Evolutionary conservation across 2,329 filamentous ascomycete species (phyloP).

Genomic region (Trichoderma sp.): DNA sequence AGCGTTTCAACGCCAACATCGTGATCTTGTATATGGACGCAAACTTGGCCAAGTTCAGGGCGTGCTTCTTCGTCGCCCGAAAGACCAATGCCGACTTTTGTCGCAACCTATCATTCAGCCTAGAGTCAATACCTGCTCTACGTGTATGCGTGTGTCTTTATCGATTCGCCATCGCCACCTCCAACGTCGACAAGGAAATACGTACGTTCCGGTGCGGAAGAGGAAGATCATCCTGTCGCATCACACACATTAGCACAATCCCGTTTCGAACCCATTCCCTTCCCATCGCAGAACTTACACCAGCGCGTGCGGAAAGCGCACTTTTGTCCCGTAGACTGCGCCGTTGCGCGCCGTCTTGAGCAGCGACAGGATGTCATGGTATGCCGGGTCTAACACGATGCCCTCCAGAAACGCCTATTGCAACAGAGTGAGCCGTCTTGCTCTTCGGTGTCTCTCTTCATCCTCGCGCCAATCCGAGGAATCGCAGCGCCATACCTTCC

Average conservation of each 20-base stretch:
- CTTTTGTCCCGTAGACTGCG: slow-evolving; percentile 93
- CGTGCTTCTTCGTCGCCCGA: slow-evolving; percentile 85
- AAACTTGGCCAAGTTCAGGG: slow-evolving; percentile 86
- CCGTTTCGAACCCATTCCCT: background rate
- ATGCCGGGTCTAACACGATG: slow-evolving; percentile 75
- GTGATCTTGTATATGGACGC: slow-evolving; percentile 84
- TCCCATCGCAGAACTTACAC: slow-evolving; percentile 54
- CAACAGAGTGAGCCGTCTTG: background rate
- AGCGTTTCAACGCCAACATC: slow-evolving; percentile 70
- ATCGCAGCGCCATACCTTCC: slow-evolving; percentile 25
- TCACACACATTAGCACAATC: slow-evolving; percentile 23
- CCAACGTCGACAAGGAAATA: slow-evolving; percentile 24
- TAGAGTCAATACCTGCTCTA: background rate
- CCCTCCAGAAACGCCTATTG: slow-evolving; percentile 67
- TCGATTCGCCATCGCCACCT: background rate
- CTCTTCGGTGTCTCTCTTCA: background rate
- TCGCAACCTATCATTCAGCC: slow-evolving; percentile 49
- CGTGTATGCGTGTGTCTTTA: background rate
- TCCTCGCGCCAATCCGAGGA: background rate
- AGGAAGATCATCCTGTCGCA: slow-evolving; percentile 81
- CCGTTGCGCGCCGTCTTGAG: slow-evolving; percentile 95
- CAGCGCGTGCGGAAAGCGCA: slow-evolving; percentile 95
- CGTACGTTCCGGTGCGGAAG: slow-evolving; percentile 85
- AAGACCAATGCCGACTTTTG: slow-evolving; percentile 77
- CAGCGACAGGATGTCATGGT: slow-evolving; percentile 80